phyloP scores from a whole-genome alignment of 139 green algal species.

The Gonium pectorale region DNA sequence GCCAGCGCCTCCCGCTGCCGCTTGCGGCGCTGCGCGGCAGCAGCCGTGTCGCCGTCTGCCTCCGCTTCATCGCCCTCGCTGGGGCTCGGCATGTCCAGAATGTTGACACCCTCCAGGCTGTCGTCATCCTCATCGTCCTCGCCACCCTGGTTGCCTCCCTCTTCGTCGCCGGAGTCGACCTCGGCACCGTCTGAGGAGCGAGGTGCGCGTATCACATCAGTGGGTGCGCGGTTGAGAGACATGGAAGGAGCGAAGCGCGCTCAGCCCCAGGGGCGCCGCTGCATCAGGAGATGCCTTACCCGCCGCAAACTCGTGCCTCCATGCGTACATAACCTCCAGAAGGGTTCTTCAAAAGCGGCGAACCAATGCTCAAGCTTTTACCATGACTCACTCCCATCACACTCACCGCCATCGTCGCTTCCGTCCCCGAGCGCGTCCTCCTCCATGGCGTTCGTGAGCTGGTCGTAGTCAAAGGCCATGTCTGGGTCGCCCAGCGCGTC shows the following conservation, averaged over 20 bases:
- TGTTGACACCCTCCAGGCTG: neutral
- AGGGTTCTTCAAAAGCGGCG: too few species aligned
- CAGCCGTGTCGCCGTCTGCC: neutral
- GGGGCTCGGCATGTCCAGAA: constrained; percentile 20
- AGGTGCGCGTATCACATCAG: too few species aligned
- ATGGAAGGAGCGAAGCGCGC: too few species aligned
- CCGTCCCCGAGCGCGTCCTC: constrained; percentile 5
- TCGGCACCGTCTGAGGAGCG: too few species aligned
- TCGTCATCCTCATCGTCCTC: constrained; percentile 13
- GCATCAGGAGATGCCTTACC: too few species aligned
- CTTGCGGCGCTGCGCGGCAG: neutral
- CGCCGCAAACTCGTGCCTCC: too few species aligned
- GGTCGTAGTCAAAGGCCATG: constrained; percentile 68
- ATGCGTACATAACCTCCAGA: too few species aligned
- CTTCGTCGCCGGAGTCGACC: constrained; percentile 16
- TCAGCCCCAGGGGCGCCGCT: too few species aligned
- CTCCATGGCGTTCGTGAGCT: constrained; percentile 68
- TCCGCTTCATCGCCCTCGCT: constrained; percentile 40
- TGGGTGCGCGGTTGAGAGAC: too few species aligned
- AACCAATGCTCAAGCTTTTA: too few species aligned
- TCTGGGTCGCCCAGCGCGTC: constrained; percentile 56
- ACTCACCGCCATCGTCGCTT: constrained; percentile 33
- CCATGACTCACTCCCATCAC: too few species aligned
- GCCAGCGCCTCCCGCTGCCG: constrained; percentile 6
- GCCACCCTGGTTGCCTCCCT: constrained; percentile 15